Evolutionary conservation across 352 stramenopile genomes (phyloP).

Genomic region (Globisporangium parvum): DNA sequence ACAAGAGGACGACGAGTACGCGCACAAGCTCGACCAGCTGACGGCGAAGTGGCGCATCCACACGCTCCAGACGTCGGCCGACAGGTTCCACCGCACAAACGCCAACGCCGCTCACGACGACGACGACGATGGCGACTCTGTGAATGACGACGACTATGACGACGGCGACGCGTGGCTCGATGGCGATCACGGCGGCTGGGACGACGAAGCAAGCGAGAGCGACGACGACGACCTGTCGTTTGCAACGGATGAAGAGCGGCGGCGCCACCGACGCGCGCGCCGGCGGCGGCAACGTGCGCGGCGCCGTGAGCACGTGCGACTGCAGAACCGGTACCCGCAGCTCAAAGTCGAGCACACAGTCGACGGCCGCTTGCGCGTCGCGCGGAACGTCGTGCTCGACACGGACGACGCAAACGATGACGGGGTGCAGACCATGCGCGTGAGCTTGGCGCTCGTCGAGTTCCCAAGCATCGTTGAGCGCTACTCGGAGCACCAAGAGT

Average conservation of each 20-base stretch:
- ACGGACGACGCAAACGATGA: conserved; percentile 63
- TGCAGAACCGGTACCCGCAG: conserved; percentile 32
- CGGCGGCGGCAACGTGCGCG: conserved; percentile 1
- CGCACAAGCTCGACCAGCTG: conserved; percentile 39
- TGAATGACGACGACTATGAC: conserved; percentile 11
- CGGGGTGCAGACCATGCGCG: conserved; percentile 51
- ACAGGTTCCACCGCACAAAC: conserved; percentile 22
- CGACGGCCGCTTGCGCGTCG: conserved; percentile 43
- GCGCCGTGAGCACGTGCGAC: not conserved
- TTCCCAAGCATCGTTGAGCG: conserved; percentile 66
- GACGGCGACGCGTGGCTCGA: conserved; percentile 9
- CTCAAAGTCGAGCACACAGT: conserved; percentile 43
- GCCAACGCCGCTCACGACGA: conserved; percentile 1
- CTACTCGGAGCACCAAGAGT: conserved; percentile 68
- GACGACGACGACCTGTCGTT: conserved; percentile 2
- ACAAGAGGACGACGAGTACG: conserved; percentile 46
- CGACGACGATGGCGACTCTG: conserved; percentile 3
- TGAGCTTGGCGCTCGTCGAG: conserved; percentile 57
- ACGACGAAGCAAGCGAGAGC: conserved; percentile 8
- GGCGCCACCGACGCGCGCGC: not conserved
- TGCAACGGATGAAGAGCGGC: not conserved
- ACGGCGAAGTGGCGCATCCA: conserved; percentile 54
- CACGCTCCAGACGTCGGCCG: conserved; percentile 24
- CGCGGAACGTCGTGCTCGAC: conserved; percentile 61
- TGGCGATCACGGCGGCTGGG: conserved; percentile 13